phyloP scores from a whole-genome alignment of 306 rosid species.

The Mimosa bimucronata region DNA sequence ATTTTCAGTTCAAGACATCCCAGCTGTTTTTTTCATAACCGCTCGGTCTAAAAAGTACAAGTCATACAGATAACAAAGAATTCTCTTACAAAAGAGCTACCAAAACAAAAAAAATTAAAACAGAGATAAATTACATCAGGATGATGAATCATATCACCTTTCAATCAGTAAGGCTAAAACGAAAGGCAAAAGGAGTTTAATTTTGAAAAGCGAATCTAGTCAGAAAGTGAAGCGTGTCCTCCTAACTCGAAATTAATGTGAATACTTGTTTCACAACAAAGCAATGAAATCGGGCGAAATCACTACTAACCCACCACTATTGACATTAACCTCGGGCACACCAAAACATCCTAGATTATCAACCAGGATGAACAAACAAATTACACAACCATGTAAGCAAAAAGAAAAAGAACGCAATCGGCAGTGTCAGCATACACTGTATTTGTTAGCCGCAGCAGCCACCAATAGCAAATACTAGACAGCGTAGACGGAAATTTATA shows the following conservation, averaged over 20 bases:
- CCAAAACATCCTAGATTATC: slow-evolving; percentile 5
- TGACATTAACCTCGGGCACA: slow-evolving; percentile 17
- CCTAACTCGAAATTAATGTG: not conserved
- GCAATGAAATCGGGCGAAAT: slow-evolving; percentile 7
- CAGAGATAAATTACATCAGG: not conserved
- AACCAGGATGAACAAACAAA: slow-evolving; percentile 16
- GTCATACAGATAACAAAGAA: not conserved
- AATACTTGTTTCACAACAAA: slow-evolving; percentile 13
- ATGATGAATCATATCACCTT: not conserved
- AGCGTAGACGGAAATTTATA: slow-evolving; percentile 4
- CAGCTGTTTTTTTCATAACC: not conserved
- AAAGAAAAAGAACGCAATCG: not conserved
- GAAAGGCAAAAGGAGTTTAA: not conserved
- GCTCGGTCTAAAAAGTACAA: not conserved
- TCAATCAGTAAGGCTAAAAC: not conserved
- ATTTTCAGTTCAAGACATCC: slow-evolving; percentile 8
- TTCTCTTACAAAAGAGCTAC: not conserved
- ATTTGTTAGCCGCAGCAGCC: slow-evolving; percentile 7
- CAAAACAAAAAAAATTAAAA: slow-evolving; percentile 8
- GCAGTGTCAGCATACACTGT: not conserved
- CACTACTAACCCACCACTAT: not conserved
- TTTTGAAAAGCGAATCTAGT: slow-evolving; percentile 14
- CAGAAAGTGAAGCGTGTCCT: slow-evolving; percentile 13
- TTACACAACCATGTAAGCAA: not conserved
- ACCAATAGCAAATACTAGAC: slow-evolving; percentile 23